Percentiles rank a stretch among this genome's conserved stretches.
phyloP scores from a whole-genome alignment of 306 rosid species.

The Begonia loranthoides region DNA sequence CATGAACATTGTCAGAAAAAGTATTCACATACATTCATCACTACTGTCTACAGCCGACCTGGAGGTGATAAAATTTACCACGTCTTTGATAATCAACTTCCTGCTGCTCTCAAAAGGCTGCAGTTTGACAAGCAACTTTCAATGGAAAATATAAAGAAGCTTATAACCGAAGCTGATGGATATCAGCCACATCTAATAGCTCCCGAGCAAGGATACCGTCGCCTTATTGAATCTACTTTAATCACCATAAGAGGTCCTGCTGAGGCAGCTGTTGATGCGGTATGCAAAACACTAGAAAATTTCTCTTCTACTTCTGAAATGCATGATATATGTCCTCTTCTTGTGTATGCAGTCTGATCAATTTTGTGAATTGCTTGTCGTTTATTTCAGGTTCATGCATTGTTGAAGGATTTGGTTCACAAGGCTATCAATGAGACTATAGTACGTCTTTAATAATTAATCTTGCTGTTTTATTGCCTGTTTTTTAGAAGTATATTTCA shows the following conservation, averaged over 20 bases:
- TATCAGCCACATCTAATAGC: constrained; percentile 97
- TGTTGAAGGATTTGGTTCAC: constrained; percentile 74
- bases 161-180: constrained; percentile 95
- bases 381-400: constrained; percentile 48
- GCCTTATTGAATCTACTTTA: constrained; percentile 77
- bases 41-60: constrained; percentile 48
- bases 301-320: too few relatives aligned
- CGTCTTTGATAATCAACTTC: constrained; percentile 93
- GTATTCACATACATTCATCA: constrained; percentile 6
- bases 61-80: constrained; percentile 90
- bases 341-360: too few relatives aligned
- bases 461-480: neutral
- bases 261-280: constrained; percentile 96
- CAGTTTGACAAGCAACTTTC: constrained; percentile 96
- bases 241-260: constrained; percentile 84
- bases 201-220: constrained; percentile 95
- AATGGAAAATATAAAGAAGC: constrained; percentile 87
- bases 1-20: too few relatives aligned
- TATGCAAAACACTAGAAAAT: constrained; percentile 8
- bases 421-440: constrained; percentile 63
- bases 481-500: neutral
- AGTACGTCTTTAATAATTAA: constrained; percentile 25
- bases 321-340: too few relatives aligned
- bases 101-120: constrained; percentile 84
- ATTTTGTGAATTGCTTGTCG: constrained; percentile 6